phyloP scores from a whole-genome alignment of 768 basidiomycete species.

The Tylopilus sp. region DNA sequence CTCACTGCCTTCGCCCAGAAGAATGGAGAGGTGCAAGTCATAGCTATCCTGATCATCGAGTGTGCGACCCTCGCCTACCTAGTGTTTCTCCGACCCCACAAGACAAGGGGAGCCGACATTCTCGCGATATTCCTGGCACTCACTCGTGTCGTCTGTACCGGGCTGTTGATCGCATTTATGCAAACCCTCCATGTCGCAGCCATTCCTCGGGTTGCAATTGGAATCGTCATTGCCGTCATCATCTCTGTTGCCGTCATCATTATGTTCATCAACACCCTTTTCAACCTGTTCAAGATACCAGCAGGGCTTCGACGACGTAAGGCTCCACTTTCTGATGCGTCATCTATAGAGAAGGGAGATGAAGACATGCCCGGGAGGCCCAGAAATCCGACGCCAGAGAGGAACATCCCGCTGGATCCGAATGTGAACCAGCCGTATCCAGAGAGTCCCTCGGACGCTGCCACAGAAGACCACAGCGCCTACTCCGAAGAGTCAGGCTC shows the following conservation, averaged over 20 bases:
- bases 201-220: constrained; percentile 81
- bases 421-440: constrained; percentile 44
- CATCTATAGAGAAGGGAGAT: constrained; percentile 30
- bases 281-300: constrained; percentile 40
- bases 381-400: constrained; percentile 52
- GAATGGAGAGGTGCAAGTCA: constrained; percentile 66
- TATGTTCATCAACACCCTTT: constrained; percentile 61
- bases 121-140: constrained; percentile 64
- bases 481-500: constrained; percentile 35
- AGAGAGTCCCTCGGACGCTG: constrained; percentile 30
- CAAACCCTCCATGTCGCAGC: constrained; percentile 58
- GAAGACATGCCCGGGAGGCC: constrained; percentile 35
- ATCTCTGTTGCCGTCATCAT: constrained; percentile 69
- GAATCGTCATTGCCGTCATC: constrained; percentile 67
- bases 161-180: constrained; percentile 74
- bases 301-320: constrained; percentile 17
- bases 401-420: constrained; percentile 39
- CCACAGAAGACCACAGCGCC: constrained; percentile 21
- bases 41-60: constrained; percentile 66
- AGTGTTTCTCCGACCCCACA: constrained; percentile 58
- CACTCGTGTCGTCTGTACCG: constrained; percentile 65
- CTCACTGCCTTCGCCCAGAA: constrained; percentile 65
- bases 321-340: constrained; percentile 10
- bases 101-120: constrained; percentile 66
- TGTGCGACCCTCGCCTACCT: constrained; percentile 51